A percentile compares a stretch with the other conserved stretches of the same genome.
These are phyloP conservation scores for Backusella westeae DNA, from an alignment of 192 early-diverging fungal genomes.

Conservation along the genomic window DNA sequence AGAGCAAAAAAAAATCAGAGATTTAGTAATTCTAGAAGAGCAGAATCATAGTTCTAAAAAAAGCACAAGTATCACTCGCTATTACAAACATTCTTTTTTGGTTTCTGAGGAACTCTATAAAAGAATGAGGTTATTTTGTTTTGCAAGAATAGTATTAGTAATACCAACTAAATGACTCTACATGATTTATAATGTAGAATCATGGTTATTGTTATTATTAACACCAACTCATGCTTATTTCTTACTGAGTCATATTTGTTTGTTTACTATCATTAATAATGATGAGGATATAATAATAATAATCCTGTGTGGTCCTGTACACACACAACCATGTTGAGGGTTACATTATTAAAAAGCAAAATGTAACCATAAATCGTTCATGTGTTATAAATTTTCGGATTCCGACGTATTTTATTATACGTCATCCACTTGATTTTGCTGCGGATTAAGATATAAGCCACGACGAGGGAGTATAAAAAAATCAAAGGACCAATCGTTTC, in stretches of 20 bases:
- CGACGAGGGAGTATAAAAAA: slow-evolving; percentile 4
- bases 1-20: too few relatives aligned
- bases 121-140: not conserved
- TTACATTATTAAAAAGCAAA: not conserved
- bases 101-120: not conserved
- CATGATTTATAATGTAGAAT: not conserved
- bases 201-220: too few relatives aligned
- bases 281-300: not conserved
- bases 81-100: not conserved
- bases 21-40: not conserved
- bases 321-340: not conserved
- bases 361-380: slow-evolving; percentile 2
- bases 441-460: slow-evolving; percentile 1
- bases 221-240: not conserved
- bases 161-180: not conserved
- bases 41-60: not conserved
- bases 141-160: not conserved
- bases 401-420: not conserved
- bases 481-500: not conserved
- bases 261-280: not conserved
- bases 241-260: not conserved
- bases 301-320: not conserved
- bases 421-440: not conserved
- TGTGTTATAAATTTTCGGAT: not conserved
- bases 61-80: not conserved